Conservation (phyloP, 2,329 filamentous ascomycete species). For the Microsporum ferrugineum region DNA sequence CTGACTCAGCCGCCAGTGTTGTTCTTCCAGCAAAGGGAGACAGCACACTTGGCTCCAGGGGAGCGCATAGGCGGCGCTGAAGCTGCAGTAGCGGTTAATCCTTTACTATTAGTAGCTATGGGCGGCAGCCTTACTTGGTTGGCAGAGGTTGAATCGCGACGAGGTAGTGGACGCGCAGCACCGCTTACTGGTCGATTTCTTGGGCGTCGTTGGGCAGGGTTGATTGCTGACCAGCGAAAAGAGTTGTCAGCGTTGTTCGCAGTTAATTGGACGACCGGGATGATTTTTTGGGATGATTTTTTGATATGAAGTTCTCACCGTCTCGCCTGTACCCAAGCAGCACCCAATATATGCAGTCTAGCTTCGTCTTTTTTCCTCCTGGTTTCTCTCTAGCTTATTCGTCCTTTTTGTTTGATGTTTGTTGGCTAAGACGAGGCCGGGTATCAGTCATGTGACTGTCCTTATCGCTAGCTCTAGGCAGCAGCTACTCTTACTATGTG, state of each 20-base stretch:
- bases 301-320: not conserved
- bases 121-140: not conserved
- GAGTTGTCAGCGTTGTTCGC: not conserved
- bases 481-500: not conserved
- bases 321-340: not conserved
- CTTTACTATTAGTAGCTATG: not conserved
- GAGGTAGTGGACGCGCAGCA: not conserved
- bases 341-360: not conserved
- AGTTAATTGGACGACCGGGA: not conserved
- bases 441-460: not conserved
- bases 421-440: not conserved
- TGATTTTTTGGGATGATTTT: too few relatives aligned
- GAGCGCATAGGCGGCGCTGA: not conserved
- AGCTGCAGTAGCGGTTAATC: conserved; percentile 1
- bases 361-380: not conserved
- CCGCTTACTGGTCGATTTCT: not conserved
- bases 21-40: too few relatives aligned
- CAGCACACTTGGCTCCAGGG: conserved; percentile 1
- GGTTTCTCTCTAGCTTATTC: not conserved
- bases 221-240: not conserved
- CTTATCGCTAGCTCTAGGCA: not conserved
- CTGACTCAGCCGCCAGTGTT: not conserved
- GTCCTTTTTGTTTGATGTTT: not conserved
- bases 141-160: not conserved
- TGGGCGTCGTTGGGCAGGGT: not conserved